Evolutionary conservation across 139 green algal genomes (phyloP).

Genomic region (Gonium pectorale): DNA sequence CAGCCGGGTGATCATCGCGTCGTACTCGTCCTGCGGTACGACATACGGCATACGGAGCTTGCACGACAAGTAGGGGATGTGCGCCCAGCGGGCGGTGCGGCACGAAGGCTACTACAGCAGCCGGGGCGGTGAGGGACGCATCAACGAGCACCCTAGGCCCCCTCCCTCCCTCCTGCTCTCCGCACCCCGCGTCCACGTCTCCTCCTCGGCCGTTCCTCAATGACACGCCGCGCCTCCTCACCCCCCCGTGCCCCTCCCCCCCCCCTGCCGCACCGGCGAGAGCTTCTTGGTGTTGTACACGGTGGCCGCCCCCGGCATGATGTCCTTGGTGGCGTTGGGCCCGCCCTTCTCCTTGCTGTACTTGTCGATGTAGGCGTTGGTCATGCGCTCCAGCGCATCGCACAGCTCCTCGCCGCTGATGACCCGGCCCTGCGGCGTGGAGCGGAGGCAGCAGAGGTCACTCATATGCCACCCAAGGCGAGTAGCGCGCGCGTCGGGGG

Average conservation of each 20-base stretch:
- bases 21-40: conserved; percentile 47
- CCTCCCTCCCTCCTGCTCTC: too few relatives aligned
- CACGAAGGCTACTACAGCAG: too few relatives aligned
- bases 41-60: background rate
- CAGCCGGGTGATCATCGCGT: conserved; percentile 40
- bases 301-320: background rate
- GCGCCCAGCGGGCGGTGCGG: too few relatives aligned
- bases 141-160: too few relatives aligned
- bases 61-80: background rate
- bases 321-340: background rate
- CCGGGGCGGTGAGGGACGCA: too few relatives aligned
- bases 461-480: too few relatives aligned
- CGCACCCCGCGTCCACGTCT: too few relatives aligned
- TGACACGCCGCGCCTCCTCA: too few relatives aligned
- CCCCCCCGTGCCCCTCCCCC: background rate
- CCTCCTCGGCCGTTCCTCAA: too few relatives aligned
- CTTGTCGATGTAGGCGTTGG: conserved; percentile 52
- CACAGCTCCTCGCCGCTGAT: conserved; percentile 56
- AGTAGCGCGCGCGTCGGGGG: too few relatives aligned
- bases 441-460: too few relatives aligned
- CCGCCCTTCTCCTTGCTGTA: conserved; percentile 5
- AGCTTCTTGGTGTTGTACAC: conserved; percentile 46
- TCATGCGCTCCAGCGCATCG: conserved; percentile 47
- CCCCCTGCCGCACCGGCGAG: background rate
- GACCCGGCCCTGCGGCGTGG: conserved; percentile 52